phyloP scores from a whole-genome alignment of 1,284 basidiomycete species.

The Gymnopus androsaceus region DNA sequence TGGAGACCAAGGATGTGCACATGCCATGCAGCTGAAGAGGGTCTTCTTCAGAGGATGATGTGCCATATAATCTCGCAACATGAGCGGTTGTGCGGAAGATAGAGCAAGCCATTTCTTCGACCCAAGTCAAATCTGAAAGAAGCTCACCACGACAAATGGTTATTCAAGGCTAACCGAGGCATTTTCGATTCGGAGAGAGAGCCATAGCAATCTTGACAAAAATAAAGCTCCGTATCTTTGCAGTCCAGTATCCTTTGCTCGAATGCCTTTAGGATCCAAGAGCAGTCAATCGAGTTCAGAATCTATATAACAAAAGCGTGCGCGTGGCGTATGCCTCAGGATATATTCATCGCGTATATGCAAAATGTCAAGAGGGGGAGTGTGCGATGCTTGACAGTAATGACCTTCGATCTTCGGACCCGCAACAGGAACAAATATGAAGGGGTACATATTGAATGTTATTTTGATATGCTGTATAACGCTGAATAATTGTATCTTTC shows the following conservation, averaged over 20 bases:
- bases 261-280: background rate
- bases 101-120: slow-evolving; percentile 25
- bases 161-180: slow-evolving; percentile 16
- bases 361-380: background rate
- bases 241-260: background rate
- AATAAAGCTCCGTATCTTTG: background rate
- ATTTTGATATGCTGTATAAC: background rate
- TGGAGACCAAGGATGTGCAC: slow-evolving; percentile 13
- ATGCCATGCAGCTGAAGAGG: background rate
- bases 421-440: background rate
- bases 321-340: background rate
- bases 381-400: background rate
- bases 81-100: slow-evolving; percentile 21
- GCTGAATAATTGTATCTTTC: background rate
- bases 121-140: slow-evolving; percentile 17
- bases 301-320: background rate
- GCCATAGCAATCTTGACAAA: background rate
- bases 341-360: background rate
- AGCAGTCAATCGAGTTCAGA: background rate
- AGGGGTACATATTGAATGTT: background rate
- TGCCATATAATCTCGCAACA: slow-evolving; percentile 6
- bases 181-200: too few species aligned
- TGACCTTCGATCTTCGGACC: background rate
- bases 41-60: slow-evolving; percentile 7
- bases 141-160: slow-evolving; percentile 17